Base-by-base conservation (phyloP, 2,329 filamentous ascomycete genomes). In the Colletotrichum sp. region DNA sequence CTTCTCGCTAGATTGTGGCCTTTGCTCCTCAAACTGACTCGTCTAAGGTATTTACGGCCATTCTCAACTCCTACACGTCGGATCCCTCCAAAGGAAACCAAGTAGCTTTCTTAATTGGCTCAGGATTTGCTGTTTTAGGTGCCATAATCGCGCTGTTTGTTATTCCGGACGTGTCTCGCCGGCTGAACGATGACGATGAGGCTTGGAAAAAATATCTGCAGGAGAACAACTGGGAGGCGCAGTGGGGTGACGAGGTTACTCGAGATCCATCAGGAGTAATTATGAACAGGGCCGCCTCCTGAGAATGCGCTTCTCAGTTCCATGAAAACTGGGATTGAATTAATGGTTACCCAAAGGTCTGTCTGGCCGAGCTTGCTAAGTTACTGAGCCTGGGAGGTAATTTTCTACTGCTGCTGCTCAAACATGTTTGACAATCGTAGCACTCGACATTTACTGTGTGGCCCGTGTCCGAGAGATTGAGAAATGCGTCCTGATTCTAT, bases 21-120 rank as follows among this genome's bases (percentile, higher is more conserved):
- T 18, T 58, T 32, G 6, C 14, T 4, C 2, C 16, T 43, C 9
- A 9, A 10, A 9, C 21, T 14, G 3, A 34, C 4, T 14, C 8
- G 4, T 67, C 9, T 18, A 36, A 74, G 69, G 87, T 88, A 4
- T 90, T 90, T 72, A 88, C 84, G 0, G 86, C 88, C 0, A 90
- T 91, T 59, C 85, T 89, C 36, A 83, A 86, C 67, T 84, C 84
- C 2, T 89, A 84, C 70, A 69, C 83, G 30, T 78, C 82, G 16
- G 82, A 86, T 30, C 80, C 83, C 1, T 79, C 83, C 12, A 86
- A 87, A 76, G 88, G 88, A 1, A 83, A 89, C 56, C 88, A 89
- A 71, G 86, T 84, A 0, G 86, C 86, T 0, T 90, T 90, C 75
- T 80, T 90, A 21, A 88, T 90, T 70, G 89, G 88, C 0, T 85